Evolutionary conservation across 495 filamentous ascomycete genomes (phyloP).

Genomic region (Neurospora africana): DNA sequence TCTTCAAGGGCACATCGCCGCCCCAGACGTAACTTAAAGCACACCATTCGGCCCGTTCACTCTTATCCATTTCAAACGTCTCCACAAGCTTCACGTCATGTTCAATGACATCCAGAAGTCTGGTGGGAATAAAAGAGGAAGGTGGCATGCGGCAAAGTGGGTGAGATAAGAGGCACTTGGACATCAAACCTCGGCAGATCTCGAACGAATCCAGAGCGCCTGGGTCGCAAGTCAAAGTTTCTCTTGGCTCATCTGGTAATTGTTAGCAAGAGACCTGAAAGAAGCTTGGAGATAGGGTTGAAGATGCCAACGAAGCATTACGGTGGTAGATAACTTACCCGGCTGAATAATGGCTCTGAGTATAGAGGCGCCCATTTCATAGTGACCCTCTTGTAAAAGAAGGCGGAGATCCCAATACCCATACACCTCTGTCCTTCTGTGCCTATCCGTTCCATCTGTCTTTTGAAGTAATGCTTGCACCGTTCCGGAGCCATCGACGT

Average conservation of each 20-base stretch:
- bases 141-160: not conserved
- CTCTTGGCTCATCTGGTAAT: not conserved
- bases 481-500: not conserved
- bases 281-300: not conserved
- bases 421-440: no score
- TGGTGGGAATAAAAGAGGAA: not conserved
- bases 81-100: not conserved
- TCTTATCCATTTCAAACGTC: not conserved
- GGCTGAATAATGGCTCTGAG: not conserved
- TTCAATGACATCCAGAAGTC: not conserved
- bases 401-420: not conserved
- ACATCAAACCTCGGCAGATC: not conserved
- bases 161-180: not conserved
- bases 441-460: no score
- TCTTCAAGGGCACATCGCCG: not conserved
- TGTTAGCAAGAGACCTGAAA: not conserved
- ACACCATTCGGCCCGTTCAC: not conserved
- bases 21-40: conserved; percentile 3
- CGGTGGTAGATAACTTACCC: not conserved
- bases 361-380: not conserved
- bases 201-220: not conserved
- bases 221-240: not conserved
- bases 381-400: not conserved
- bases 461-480: not conserved
- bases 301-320: not conserved